phyloP scores from a whole-genome alignment of 2,329 filamentous ascomycete species.

The Exutisphaerella laricina region DNA sequence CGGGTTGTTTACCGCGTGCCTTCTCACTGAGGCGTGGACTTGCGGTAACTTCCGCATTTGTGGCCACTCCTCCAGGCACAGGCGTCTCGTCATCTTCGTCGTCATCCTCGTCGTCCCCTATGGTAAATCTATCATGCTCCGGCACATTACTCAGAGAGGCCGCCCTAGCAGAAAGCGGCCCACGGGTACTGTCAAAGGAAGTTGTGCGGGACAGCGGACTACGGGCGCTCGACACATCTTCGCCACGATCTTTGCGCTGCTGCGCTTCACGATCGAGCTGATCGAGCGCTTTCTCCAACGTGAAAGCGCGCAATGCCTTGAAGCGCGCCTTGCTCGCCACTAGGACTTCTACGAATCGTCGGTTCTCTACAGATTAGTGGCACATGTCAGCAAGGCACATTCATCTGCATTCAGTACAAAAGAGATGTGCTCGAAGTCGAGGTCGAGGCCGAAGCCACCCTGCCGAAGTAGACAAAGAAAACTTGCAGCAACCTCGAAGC shows the following conservation, averaged over 20 bases:
- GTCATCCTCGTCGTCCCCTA: conserved; percentile 74
- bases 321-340: conserved; percentile 76
- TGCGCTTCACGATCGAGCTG: conserved; percentile 79
- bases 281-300: conserved; percentile 83
- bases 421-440: neutral
- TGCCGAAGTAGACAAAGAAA: neutral
- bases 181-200: conserved; percentile 64
- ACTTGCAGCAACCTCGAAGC: neutral
- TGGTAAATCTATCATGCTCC: conserved; percentile 80
- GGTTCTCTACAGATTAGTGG: conserved; percentile 56
- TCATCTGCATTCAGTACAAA: neutral
- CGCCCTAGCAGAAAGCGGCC: conserved; percentile 44
- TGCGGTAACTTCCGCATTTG: conserved; percentile 55
- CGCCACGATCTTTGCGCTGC: conserved; percentile 51
- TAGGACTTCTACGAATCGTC: conserved; percentile 72
- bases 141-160: conserved; percentile 62
- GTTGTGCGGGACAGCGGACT: conserved; percentile 41
- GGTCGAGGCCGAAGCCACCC: neutral
- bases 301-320: conserved; percentile 79
- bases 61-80: conserved; percentile 48
- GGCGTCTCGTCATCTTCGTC: conserved; percentile 56
- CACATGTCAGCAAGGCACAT: conserved; percentile 3
- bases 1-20: conserved; percentile 90
- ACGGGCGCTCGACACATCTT: conserved; percentile 27
- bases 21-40: conserved; percentile 79